Base-by-base conservation (phyloP, 768 basidiomycete genomes). In the Trichaptum fuscoviolaceum region DNA sequence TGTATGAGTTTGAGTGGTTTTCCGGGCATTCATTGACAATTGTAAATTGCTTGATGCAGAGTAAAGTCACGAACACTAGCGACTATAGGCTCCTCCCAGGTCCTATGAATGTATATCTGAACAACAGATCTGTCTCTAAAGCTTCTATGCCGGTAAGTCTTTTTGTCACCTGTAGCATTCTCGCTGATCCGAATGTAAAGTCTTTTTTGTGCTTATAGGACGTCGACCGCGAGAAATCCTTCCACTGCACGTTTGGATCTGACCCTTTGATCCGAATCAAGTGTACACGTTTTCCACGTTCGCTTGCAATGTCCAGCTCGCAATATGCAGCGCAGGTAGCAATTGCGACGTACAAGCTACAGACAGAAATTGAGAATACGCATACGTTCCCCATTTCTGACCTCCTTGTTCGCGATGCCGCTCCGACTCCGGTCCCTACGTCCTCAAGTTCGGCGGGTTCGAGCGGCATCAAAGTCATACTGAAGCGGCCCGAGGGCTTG, bases 161-260 rank as follows among this genome's bases (percentile, higher is more conserved):
- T 52, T 63, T 36, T 26, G 1, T 42, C 36, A 6, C 24, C 24
- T 12, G 3, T 2, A 61, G 17, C 23, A 24, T 23, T 4, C 59
- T 15, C 59, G 42, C 15, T 17, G 59, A 61, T 34, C 30, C 18
- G 2, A 15, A 61, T 20, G 23, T 61, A 25, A 15, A 6, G 42
- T 20, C 20, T 12, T 12, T 5, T 52, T 20, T 7, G 7, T 36
- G 10, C n/a, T 6, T 34, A 61, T 58, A 85, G 81, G 81, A 85
- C 63, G 80, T 87, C 64, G 78, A 78, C 64, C 78, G 78, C 0
- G 78, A 79, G 9, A 86, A 87, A 62, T 79, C 75, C 57, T 88
- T 89, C 76, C 71, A 74, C 34, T 87, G 84, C 73, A 82, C 83
- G 3, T 81, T 89, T 18, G 86, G 87, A 24, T 66, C 75, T 1